A percentile compares a stretch with the other conserved stretches of the same genome.
Conservation (phyloP, 139 green algal species). For the Diplosphaera chodatii region DNA sequence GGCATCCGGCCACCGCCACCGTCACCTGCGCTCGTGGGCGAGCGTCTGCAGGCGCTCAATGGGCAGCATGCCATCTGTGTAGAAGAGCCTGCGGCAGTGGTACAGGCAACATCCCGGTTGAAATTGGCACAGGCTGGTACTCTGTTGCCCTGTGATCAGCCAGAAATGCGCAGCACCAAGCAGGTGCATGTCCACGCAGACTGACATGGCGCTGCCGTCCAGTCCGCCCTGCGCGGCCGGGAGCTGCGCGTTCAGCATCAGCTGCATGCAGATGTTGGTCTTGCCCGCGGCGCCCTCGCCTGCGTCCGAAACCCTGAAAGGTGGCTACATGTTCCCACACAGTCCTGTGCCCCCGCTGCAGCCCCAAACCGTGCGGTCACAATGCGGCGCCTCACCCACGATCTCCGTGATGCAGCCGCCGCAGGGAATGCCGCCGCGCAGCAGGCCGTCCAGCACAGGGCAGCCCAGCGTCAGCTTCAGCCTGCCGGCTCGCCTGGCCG, state of each 20-base stretch:
- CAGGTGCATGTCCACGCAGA: not conserved
- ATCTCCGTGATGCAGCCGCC: conserved; percentile 57
- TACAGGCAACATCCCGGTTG: too few species aligned
- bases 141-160: too few species aligned
- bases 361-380: too few species aligned
- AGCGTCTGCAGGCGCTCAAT: conserved; percentile 33
- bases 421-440: conserved; percentile 38
- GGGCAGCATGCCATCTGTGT: conserved; percentile 56
- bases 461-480: conserved; percentile 30
- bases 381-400: too few species aligned
- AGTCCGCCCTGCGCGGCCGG: conserved; percentile 27
- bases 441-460: conserved; percentile 32
- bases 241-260: conserved; percentile 39
- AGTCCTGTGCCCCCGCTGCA: too few species aligned
- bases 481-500: not conserved
- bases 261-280: conserved; percentile 59
- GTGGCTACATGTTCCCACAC: too few species aligned
- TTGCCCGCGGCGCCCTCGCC: conserved; percentile 56
- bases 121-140: too few species aligned
- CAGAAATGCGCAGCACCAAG: too few species aligned
- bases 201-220: conserved; percentile 38
- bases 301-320: conserved; percentile 18
- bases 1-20: too few species aligned
- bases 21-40: conserved; percentile 4
- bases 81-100: conserved; percentile 58